These are phyloP conservation scores for Aspergillus homomorphus DNA, from an alignment of 495 filamentous ascomycete species.

Conservation along the genomic window DNA sequence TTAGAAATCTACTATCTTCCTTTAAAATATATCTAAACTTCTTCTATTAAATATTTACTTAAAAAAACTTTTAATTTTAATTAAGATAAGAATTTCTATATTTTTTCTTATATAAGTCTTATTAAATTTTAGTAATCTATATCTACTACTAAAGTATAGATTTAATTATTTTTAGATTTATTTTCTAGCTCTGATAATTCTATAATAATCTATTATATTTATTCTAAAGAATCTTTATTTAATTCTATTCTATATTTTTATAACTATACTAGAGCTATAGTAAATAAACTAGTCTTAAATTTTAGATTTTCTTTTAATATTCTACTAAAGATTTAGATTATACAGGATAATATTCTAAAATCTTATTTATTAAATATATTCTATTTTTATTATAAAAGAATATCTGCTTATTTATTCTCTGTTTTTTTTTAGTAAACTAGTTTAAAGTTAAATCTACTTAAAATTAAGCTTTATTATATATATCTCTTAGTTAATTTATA, in stretches of 20 bases:
- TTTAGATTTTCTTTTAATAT: background rate
- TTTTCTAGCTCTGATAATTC: background rate
- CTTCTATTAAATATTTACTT: slow-evolving; percentile 2
- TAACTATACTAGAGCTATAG: background rate
- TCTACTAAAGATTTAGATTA: background rate
- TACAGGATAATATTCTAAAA: background rate
- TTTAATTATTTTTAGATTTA: background rate
- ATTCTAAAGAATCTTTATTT: no score
- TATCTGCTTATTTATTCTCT: background rate
- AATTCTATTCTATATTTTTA: no score
- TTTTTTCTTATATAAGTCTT: background rate
- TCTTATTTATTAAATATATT: slow-evolving; percentile 2
- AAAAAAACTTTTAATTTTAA: background rate
- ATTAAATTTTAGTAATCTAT: background rate
- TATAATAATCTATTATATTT: background rate
- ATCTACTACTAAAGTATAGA: background rate
- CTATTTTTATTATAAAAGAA: background rate
- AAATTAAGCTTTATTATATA: background rate
- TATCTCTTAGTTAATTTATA: slow-evolving; percentile 5
- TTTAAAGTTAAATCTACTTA: no score
- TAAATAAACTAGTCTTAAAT: background rate
- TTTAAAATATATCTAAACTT: background rate
- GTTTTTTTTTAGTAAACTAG: background rate
- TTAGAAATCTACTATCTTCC: background rate
- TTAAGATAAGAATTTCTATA: background rate